These are phyloP conservation scores for Sclerotinia borealis DNA, from an alignment of 2,329 filamentous ascomycete species.

Conservation along the genomic window DNA sequence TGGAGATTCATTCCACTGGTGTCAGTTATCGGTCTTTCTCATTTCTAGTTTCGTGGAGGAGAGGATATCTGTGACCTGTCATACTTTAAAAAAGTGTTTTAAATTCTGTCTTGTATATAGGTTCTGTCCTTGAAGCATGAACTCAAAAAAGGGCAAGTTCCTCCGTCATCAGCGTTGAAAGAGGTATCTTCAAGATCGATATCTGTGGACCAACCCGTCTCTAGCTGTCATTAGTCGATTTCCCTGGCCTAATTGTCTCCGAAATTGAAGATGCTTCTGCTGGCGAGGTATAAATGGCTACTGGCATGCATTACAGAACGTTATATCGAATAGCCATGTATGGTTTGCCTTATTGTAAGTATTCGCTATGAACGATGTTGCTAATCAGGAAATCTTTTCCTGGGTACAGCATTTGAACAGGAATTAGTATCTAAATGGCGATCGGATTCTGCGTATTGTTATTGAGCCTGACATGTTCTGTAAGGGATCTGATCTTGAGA, in stretches of 20 bases:
- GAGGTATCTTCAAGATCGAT: conserved; percentile 29
- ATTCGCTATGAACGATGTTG: conserved; percentile 38
- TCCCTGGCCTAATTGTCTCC: conserved; percentile 32
- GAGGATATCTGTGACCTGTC: no score
- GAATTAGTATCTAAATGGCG: conserved; percentile 32
- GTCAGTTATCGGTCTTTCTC: no score
- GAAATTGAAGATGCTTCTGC: conserved; percentile 24
- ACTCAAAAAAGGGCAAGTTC: not conserved
- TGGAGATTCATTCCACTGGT: no score
- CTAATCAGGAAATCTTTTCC: conserved; percentile 37
- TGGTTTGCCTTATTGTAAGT: conserved; percentile 43
- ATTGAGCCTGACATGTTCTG: conserved; percentile 41
- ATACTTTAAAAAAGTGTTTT: no score
- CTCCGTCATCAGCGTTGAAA: conserved; percentile 17
- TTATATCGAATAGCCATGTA: conserved; percentile 39
- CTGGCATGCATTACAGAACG: conserved; percentile 31
- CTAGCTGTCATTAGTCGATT: conserved; percentile 32
- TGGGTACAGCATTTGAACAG: no score
- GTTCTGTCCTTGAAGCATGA: conserved; percentile 29
- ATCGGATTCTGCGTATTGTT: conserved; percentile 40
- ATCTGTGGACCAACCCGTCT: conserved; percentile 24
- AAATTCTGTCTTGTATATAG: no score
- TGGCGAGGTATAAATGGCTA: conserved; percentile 27
- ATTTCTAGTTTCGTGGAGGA: no score
- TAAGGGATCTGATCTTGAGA: conserved; percentile 34